phyloP scores from a whole-genome alignment of 805 yeast species.

The Pichia nakasei region DNA sequence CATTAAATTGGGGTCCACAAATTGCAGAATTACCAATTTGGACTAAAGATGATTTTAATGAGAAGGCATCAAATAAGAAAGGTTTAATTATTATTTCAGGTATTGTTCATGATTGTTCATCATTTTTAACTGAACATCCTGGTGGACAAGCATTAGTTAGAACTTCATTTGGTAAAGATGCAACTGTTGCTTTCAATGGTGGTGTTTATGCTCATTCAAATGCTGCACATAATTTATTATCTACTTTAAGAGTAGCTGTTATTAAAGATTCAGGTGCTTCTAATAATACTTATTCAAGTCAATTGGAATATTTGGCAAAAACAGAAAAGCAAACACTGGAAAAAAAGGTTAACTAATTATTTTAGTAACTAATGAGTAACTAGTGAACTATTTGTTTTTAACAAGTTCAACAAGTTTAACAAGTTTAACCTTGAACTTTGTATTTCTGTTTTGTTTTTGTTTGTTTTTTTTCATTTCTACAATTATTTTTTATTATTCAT shows the following conservation, averaged over 20 bases:
- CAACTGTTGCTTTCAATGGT: slow-evolving; percentile 77
- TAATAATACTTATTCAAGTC: slow-evolving; percentile 44
- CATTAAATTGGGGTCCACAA: slow-evolving; percentile 69
- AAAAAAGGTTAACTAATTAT: neutral
- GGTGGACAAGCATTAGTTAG: slow-evolving; percentile 71
- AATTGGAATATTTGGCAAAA: slow-evolving; percentile 25
- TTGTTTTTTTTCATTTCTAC: neutral
- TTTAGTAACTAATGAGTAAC: too few species aligned
- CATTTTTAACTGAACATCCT: slow-evolving; percentile 68
- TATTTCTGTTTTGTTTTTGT: neutral
- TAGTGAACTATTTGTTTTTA: too few species aligned
- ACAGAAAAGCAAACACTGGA: slow-evolving; percentile 9
- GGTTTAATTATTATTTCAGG: slow-evolving; percentile 69
- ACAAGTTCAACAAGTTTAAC: too few species aligned
- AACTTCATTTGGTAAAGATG: slow-evolving; percentile 73
- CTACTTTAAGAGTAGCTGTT: slow-evolving; percentile 76
- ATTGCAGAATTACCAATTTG: slow-evolving; percentile 62
- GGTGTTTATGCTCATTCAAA: slow-evolving; percentile 80
- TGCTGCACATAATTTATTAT: slow-evolving; percentile 77
- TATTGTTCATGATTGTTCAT: slow-evolving; percentile 67
- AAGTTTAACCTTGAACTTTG: too few species aligned
- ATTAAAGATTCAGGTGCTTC: slow-evolving; percentile 58
- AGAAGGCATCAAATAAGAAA: slow-evolving; percentile 37
- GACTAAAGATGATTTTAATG: slow-evolving; percentile 55
- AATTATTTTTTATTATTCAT: too few species aligned